Evolutionary conservation across 1,139 yeast genomes (phyloP).

Genomic region (Komagataea norvegica): DNA sequence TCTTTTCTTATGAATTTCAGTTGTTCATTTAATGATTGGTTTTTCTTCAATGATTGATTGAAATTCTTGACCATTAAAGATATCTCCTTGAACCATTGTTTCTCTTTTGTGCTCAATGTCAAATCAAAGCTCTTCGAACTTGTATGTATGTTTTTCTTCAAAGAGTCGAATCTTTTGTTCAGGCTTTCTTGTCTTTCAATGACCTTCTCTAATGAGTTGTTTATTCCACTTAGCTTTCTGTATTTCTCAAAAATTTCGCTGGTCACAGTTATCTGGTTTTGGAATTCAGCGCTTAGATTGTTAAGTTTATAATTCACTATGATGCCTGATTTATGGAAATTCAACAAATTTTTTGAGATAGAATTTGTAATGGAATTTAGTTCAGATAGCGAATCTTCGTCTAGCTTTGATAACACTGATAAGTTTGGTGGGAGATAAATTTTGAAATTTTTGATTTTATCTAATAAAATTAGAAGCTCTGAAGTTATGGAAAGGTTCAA

Average conservation of each 20-base stretch:
- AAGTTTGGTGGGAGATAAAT: conserved; percentile 18
- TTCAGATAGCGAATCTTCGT: conserved; percentile 24
- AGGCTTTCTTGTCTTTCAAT: conserved; percentile 31
- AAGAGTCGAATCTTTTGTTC: conserved; percentile 29
- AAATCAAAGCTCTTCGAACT: conserved; percentile 20
- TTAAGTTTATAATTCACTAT: conserved; percentile 16
- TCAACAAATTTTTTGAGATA: conserved; percentile 24
- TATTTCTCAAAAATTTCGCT: conserved; percentile 20
- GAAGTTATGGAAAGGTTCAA: conserved; percentile 3
- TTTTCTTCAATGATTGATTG: conserved; percentile 28
- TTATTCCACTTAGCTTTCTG: conserved; percentile 11
- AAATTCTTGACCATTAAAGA: conserved; percentile 29
- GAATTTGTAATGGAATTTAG: conserved; percentile 27
- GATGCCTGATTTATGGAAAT: conserved; percentile 29
- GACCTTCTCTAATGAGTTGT: conserved; percentile 11
- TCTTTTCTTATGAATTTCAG: conserved; percentile 21
- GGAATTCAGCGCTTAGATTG: conserved; percentile 24
- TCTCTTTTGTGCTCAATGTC: conserved; percentile 38
- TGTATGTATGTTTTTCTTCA: conserved; percentile 28
- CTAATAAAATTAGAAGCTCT: conserved; percentile 13
- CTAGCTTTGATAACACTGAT: conserved; percentile 25
- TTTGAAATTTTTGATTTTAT: conserved; percentile 2
- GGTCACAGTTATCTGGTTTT: conserved; percentile 31
- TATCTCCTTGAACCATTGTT: conserved; percentile 42
- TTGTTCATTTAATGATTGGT: conserved; percentile 22